phyloP scores from a whole-genome alignment of 2,329 filamentous ascomycete genomes.

The Penicillium hesseltinei region DNA sequence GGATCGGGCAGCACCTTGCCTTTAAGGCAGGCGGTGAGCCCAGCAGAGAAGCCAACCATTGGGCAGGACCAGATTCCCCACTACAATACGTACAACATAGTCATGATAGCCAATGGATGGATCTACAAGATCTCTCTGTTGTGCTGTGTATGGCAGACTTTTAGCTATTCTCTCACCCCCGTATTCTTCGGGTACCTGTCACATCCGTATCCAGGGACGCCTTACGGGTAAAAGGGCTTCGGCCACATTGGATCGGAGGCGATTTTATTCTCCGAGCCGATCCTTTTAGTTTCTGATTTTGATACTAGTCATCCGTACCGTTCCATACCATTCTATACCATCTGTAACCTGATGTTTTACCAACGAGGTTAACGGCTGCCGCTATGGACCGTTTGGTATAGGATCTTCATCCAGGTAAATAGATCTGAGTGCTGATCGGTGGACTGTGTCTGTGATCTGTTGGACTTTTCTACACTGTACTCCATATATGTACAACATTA shows the following conservation, averaged over 20 bases:
- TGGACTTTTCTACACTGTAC: conserved; percentile 1
- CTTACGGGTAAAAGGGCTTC: conserved; percentile 2
- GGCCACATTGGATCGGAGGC: conserved; percentile 14
- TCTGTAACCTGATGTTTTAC: conserved; percentile 10
- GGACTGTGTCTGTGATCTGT: conserved; percentile 2
- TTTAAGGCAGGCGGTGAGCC: too few relatives aligned
- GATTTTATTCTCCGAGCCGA: conserved; percentile 12
- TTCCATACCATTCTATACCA: conserved; percentile 1
- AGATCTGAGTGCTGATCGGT: conserved; percentile 9
- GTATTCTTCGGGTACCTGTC: conserved; percentile 5
- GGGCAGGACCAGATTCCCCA: too few relatives aligned
- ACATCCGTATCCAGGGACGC: conserved; percentile 1
- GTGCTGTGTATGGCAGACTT: conserved; percentile 6
- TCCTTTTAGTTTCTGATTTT: conserved; percentile 13
- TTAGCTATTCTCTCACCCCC: background rate
- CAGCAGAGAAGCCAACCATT: too few relatives aligned
- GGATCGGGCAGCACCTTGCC: too few relatives aligned
- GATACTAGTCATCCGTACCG: background rate
- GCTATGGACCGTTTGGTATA: conserved; percentile 7
- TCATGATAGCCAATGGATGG: too few relatives aligned
- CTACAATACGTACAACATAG: too few relatives aligned
- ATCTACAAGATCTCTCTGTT: too few relatives aligned
- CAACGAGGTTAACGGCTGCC: background rate
- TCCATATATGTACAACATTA: background rate
- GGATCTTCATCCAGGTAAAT: conserved; percentile 8